Base-by-base conservation (phyloP, 1,284 basidiomycete species). In the Polyporus tsugae region DNA sequence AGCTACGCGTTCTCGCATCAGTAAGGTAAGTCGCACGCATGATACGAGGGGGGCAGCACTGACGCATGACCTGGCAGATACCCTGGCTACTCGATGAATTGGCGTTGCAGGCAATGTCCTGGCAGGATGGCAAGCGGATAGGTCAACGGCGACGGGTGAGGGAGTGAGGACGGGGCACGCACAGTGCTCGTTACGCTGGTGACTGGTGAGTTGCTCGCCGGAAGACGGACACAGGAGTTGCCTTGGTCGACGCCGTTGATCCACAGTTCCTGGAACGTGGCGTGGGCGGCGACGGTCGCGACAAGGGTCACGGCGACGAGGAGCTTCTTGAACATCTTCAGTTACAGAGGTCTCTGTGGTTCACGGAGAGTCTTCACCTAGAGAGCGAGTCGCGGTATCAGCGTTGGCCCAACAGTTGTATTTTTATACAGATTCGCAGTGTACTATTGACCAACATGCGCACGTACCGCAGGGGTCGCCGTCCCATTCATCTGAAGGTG, bases 231-330 rank as follows among this genome's bases (percentile, higher is more conserved):
- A 73, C 85, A 87, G 53, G 81, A 82, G 38, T 75, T 78, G 62
- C 84, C 85, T 70, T 84, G 82, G 74, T 86, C 86, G 42, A 85
- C 82, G 63, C 80, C 82, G 66, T 85, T 85, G 66, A 87, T 81
- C 85, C 86, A 87, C 60, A 87, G 73, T 70, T 86, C 81, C 75
- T 87, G 85, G 79, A 85, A 87, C 5, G 86, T 87, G 29, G 86
- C 83, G 74, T 87, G 85, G 6, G 84, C 84, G 29, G 81, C 77
- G 15, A 75, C 85, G 46, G 79, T 81, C 4, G 81, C 81, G 60
- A 80, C 73, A 49, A 85, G 73, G 36, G 80, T 77, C 10, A 81
- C 81, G 25, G 78, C 74, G 33, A 82, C 72, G 25, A 78, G 73
- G 53, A 81, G 68, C 59, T 75, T 75, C 61, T 73, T 69, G 68